phyloP scores from a whole-genome alignment of 768 basidiomycete species.

The Xerocomus potaroensis region DNA sequence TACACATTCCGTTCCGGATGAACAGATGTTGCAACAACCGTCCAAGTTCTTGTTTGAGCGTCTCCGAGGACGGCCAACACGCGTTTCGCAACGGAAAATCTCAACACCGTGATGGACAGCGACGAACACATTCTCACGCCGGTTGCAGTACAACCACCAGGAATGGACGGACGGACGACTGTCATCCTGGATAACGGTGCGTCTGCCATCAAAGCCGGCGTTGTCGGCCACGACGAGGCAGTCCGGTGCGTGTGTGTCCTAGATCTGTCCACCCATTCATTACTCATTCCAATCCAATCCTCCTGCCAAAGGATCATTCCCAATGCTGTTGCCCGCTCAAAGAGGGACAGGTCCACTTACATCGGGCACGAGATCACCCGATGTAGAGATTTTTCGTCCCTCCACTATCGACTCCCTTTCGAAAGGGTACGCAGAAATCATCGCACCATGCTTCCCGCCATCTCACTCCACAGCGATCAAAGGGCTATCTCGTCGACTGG shows the following conservation, averaged over 20 bases:
- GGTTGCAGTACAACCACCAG: conserved; percentile 5
- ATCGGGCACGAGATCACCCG: conserved; percentile 78
- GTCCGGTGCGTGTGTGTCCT: conserved; percentile 20
- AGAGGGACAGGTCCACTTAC: conserved; percentile 77
- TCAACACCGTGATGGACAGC: conserved; percentile 5
- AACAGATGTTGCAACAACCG: background rate
- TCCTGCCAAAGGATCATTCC: conserved; percentile 51
- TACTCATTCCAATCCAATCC: too few species aligned
- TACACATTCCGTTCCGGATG: conserved; percentile 41
- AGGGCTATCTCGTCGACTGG: conserved; percentile 96
- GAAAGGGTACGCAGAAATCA: conserved; percentile 59
- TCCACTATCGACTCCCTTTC: conserved; percentile 81
- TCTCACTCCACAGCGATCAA: conserved; percentile 19
- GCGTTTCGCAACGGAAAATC: background rate
- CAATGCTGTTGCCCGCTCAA: conserved; percentile 83
- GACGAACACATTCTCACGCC: conserved; percentile 10
- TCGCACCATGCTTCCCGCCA: background rate
- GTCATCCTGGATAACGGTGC: conserved; percentile 89
- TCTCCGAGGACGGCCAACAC: conserved; percentile 3
- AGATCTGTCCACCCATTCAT: background rate
- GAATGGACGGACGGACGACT: conserved; percentile 26
- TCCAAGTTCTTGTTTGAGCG: conserved; percentile 7
- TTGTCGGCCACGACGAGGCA: conserved; percentile 34
- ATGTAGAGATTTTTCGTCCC: conserved; percentile 76
- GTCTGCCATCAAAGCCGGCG: conserved; percentile 72